Conservation (phyloP, 2,329 filamentous ascomycete genomes). For the Westerdykella sp. region DNA sequence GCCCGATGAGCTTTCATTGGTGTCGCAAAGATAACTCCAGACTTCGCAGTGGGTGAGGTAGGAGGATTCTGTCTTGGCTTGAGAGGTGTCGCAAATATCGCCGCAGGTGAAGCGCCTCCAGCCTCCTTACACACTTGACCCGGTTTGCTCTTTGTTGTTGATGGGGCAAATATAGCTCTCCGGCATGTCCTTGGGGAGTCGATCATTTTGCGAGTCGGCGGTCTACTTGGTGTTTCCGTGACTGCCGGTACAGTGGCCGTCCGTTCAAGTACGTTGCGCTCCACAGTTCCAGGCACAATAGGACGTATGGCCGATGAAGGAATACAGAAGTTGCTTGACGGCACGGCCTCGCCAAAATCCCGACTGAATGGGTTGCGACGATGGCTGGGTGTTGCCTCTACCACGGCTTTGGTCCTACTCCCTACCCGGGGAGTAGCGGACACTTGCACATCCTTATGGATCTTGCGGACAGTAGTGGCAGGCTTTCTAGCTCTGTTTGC, state of each 20-base stretch:
- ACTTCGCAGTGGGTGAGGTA: not conserved
- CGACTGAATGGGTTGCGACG: slow-evolving; percentile 21
- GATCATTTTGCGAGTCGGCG: slow-evolving; percentile 27
- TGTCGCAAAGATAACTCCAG: slow-evolving; percentile 19
- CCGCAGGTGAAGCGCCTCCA: not conserved
- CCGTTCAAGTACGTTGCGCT: slow-evolving; percentile 25
- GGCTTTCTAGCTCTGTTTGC: slow-evolving; percentile 25
- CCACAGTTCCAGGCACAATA: slow-evolving; percentile 22
- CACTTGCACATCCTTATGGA: slow-evolving; percentile 34
- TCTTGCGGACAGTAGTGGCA: slow-evolving; percentile 22
- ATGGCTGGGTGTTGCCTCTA: slow-evolving; percentile 26
- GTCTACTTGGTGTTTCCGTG: slow-evolving; percentile 41
- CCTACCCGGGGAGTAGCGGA: slow-evolving; percentile 39
- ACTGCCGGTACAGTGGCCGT: slow-evolving; percentile 25
- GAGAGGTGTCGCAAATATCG: slow-evolving; percentile 1
- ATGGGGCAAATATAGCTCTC: slow-evolving; percentile 13
- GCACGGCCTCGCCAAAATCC: slow-evolving; percentile 12
- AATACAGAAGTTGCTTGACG: slow-evolving; percentile 31
- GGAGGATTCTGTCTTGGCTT: not conserved
- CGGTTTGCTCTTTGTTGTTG: not conserved
- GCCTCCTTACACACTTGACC: not conserved
- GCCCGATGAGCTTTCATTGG: slow-evolving; percentile 17
- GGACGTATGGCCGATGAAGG: slow-evolving; percentile 37
- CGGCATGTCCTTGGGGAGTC: slow-evolving; percentile 17
- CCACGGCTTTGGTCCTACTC: slow-evolving; percentile 28